Percentiles rank a stretch among this genome's conserved stretches.
phyloP scores from a whole-genome alignment of 2,329 filamentous ascomycete species.

The Cercospora canescens region DNA sequence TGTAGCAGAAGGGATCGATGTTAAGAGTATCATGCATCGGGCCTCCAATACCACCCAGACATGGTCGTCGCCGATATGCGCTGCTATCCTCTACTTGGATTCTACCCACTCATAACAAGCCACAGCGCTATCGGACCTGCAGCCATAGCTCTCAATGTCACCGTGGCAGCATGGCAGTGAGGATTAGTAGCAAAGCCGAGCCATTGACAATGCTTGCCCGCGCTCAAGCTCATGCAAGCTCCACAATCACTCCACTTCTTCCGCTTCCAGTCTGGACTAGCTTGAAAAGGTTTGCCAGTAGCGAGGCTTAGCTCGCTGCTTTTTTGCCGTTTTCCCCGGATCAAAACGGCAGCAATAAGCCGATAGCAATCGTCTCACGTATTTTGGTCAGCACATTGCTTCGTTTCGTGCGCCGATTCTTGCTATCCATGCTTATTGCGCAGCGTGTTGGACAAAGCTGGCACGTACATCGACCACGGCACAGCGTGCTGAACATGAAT shows the following conservation, averaged over 20 bases:
- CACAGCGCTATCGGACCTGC: conserved; percentile 3
- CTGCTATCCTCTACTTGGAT: not conserved
- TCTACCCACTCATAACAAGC: not conserved
- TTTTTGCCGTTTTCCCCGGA: conserved; percentile 22
- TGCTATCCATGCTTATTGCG: not conserved
- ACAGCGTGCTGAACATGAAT: no score
- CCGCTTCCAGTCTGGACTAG: conserved; percentile 18
- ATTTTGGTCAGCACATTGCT: not conserved
- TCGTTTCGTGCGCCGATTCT: not conserved
- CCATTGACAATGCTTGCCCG: conserved; percentile 17
- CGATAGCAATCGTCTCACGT: not conserved
- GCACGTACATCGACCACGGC: not conserved
- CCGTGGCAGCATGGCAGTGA: conserved; percentile 9
- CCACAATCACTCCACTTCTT: conserved; percentile 15
- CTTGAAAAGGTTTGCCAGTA: conserved; percentile 19
- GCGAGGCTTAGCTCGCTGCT: conserved; percentile 23
- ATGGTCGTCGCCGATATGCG: not conserved
- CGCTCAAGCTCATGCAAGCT: conserved; percentile 14
- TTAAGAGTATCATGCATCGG: conserved; percentile 1
- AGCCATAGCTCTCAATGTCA: conserved; percentile 1
- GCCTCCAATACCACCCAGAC: conserved; percentile 3
- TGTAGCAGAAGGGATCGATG: conserved; percentile 12
- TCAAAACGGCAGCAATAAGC: not conserved
- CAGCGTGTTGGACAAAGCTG: not conserved
- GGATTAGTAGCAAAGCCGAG: conserved; percentile 9